These are phyloP conservation scores for Nectriaceae sp. DNA, from an alignment of 2,329 filamentous ascomycete genomes.

Conservation along the genomic window DNA sequence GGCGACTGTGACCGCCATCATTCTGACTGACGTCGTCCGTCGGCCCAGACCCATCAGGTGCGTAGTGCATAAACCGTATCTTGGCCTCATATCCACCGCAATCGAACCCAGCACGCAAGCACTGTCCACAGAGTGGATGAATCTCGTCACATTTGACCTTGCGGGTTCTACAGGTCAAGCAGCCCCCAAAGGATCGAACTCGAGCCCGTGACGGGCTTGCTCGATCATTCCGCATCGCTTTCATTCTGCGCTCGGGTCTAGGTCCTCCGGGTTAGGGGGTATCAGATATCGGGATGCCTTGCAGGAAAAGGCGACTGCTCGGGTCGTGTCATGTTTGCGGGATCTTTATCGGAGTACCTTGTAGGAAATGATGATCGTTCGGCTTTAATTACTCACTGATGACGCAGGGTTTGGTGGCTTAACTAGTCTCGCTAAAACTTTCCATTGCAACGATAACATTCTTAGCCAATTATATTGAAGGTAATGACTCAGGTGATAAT, in stretches of 20 bases:
- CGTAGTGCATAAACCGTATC: constrained; percentile 3
- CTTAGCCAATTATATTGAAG: neutral
- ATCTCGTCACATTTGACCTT: constrained; percentile 6
- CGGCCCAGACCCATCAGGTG: neutral
- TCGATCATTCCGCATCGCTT: neutral
- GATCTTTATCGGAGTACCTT: neutral
- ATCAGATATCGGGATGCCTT: constrained; percentile 1
- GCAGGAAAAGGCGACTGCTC: neutral
- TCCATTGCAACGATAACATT: neutral
- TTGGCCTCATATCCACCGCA: constrained; percentile 4
- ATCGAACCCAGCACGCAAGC: neutral
- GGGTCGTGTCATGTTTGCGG: neutral
- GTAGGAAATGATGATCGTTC: neutral
- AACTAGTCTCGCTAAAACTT: neutral
- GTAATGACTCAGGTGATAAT: no score
- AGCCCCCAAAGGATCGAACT: constrained; percentile 3
- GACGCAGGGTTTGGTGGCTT: neutral
- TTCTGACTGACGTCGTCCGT: neutral
- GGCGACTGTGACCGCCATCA: constrained; percentile 4
- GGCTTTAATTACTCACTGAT: neutral
- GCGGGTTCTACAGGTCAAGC: constrained; percentile 6
- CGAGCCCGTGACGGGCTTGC: neutral
- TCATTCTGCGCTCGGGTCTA: neutral
- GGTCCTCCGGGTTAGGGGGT: neutral
- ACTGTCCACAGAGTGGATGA: constrained; percentile 2